These are phyloP conservation scores for Corchorus olitorius DNA, from an alignment of 345 rosid species.

Conservation along the genomic window DNA sequence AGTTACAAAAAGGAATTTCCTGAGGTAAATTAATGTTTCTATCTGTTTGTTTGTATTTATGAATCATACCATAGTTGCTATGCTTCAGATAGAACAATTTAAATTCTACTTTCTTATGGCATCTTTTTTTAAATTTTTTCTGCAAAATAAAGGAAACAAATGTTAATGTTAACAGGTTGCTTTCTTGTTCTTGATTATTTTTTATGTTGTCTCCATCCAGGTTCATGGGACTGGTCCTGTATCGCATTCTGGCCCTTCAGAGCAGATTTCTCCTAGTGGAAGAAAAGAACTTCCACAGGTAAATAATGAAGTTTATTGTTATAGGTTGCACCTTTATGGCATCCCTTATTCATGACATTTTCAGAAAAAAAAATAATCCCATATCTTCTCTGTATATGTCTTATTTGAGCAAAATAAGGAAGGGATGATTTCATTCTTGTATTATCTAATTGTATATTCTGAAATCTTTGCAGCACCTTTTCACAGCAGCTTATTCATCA, in stretches of 20 bases:
- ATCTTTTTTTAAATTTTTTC: neutral
- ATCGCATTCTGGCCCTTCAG: constrained; percentile 39
- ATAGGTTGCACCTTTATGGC: neutral
- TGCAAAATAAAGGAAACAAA: neutral
- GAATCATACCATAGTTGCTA: neutral
- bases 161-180: neutral
- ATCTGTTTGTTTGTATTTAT: neutral
- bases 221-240: constrained; percentile 24
- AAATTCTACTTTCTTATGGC: neutral
- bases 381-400: neutral
- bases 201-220: too few species aligned
- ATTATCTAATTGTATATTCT: neutral
- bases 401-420: neutral
- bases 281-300: constrained; percentile 79
- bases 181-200: too few species aligned
- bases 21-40: neutral
- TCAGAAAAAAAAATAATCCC: neutral
- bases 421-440: neutral
- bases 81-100: neutral
- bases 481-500: neutral
- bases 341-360: neutral
- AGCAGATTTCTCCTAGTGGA: constrained; percentile 47
- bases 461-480: neutral
- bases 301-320: neutral
- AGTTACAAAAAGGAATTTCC: neutral